Percentiles rank a stretch among this genome's conserved stretches.
Evolutionary conservation across 2,329 filamentous ascomycete genomes (phyloP).

Genomic region (Xylariaceae sp.): DNA sequence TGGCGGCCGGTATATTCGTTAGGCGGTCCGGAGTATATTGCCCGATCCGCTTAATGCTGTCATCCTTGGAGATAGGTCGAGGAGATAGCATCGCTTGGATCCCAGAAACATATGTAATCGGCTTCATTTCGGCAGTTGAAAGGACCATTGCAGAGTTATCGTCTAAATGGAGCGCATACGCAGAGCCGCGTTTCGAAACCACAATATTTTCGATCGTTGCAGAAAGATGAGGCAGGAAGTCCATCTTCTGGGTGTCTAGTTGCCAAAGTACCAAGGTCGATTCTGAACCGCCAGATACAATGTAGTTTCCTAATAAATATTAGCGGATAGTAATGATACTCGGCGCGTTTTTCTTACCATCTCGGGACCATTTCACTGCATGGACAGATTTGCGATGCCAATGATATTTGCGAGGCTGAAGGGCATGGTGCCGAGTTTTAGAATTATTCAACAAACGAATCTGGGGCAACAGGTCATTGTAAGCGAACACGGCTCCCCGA

Average conservation of each 20-base stretch:
- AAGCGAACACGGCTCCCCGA: constrained; percentile 80
- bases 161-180: constrained; percentile 83
- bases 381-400: constrained; percentile 90
- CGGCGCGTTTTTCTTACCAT: constrained; percentile 65
- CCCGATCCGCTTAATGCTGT: constrained; percentile 60
- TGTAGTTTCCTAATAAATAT: constrained; percentile 74
- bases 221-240: constrained; percentile 88
- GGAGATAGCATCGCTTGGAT: constrained; percentile 71
- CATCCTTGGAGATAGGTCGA: constrained; percentile 57
- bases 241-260: constrained; percentile 81
- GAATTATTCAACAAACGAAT: constrained; percentile 54
- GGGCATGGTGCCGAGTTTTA: constrained; percentile 53
- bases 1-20: constrained; percentile 61
- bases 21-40: constrained; percentile 52
- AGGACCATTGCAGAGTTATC: constrained; percentile 93
- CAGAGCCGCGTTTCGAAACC: constrained; percentile 78
- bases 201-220: constrained; percentile 84
- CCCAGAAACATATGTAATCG: constrained; percentile 82
- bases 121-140: constrained; percentile 87
- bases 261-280: constrained; percentile 93
- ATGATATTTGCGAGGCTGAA: constrained; percentile 74
- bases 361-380: constrained; percentile 87
- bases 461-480: constrained; percentile 73
- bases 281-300: constrained; percentile 92
- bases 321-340: constrained; percentile 19